phyloP scores from a whole-genome alignment of 2,329 filamentous ascomycete genomes.

The Sporothrix brasiliensis region DNA sequence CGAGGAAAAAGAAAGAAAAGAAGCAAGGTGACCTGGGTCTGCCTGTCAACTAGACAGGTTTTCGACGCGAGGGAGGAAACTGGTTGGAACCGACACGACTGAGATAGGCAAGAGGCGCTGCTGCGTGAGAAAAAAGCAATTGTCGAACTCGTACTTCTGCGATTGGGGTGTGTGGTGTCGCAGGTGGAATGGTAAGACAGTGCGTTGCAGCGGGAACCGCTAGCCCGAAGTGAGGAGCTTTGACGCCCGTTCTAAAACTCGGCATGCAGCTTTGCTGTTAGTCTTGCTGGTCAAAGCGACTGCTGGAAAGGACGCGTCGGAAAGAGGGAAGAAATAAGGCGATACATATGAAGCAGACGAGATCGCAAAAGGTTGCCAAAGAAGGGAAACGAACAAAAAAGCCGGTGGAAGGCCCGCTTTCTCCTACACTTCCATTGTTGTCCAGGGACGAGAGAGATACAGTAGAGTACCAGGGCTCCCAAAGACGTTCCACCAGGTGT shows the following conservation, averaged over 20 bases:
- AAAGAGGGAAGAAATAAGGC: neutral
- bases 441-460: constrained; percentile 5
- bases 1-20: neutral
- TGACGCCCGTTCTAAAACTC: constrained; percentile 17
- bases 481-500: neutral
- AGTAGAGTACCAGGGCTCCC: neutral
- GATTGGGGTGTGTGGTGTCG: constrained; percentile 17
- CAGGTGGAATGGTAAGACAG: constrained; percentile 23
- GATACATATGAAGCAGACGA: neutral
- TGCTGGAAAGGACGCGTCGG: neutral
- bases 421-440: constrained; percentile 11
- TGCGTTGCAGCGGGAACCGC: constrained; percentile 23
- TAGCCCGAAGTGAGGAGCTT: constrained; percentile 20
- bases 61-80: constrained; percentile 21
- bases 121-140: neutral
- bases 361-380: neutral
- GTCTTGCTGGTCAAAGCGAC: constrained; percentile 22
- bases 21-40: constrained; percentile 1
- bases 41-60: constrained; percentile 21
- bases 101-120: constrained; percentile 8
- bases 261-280: constrained; percentile 12
- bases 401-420: constrained; percentile 13
- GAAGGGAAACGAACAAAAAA: neutral
- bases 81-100: neutral
- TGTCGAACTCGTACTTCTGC: neutral